These are phyloP conservation scores for Trametes versicolor DNA, from an alignment of 1,284 basidiomycete genomes.

Conservation along the genomic window DNA sequence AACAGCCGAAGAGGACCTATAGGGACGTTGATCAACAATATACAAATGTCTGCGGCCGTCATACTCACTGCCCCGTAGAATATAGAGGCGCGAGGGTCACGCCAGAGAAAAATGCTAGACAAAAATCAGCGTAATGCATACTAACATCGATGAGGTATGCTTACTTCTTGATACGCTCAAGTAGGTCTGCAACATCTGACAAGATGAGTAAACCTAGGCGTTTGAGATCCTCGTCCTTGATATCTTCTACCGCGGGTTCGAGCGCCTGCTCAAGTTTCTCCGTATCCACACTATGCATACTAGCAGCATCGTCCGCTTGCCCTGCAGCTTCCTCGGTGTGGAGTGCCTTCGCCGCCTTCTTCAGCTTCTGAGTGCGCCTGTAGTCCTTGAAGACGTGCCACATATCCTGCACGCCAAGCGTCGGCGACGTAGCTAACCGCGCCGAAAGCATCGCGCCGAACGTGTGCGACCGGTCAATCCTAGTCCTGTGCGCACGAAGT, in stretches of 20 bases:
- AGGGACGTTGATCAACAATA: constrained; percentile 2
- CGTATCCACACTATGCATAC: constrained; percentile 30
- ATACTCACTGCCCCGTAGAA: constrained; percentile 57
- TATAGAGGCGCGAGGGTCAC: constrained; percentile 58
- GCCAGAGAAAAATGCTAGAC: constrained; percentile 72
- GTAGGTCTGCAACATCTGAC: constrained; percentile 63
- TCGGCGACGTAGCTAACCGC: constrained; percentile 56
- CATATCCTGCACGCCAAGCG: constrained; percentile 59
- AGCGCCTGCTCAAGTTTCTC: constrained; percentile 44
- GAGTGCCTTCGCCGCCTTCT: constrained; percentile 32
- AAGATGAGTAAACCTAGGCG: constrained; percentile 52
- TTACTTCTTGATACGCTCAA: constrained; percentile 77
- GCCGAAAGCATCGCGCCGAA: constrained; percentile 61
- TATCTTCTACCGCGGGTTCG: constrained; percentile 42
- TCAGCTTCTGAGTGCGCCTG: constrained; percentile 41
- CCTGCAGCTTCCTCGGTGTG: constrained; percentile 19
- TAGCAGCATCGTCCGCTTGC: constrained; percentile 21
- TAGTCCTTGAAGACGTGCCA: constrained; percentile 60
- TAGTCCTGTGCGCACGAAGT: constrained; percentile 58
- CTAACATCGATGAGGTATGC: constrained; percentile 30
- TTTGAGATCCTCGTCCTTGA: constrained; percentile 54
- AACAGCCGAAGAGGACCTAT: constrained; percentile 49
- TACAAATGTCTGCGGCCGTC: not conserved
- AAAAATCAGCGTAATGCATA: constrained; percentile 1
- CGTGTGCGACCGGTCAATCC: constrained; percentile 58